phyloP scores from a whole-genome alignment of 1,284 basidiomycete genomes.

The Pisolithus thermaeus region DNA sequence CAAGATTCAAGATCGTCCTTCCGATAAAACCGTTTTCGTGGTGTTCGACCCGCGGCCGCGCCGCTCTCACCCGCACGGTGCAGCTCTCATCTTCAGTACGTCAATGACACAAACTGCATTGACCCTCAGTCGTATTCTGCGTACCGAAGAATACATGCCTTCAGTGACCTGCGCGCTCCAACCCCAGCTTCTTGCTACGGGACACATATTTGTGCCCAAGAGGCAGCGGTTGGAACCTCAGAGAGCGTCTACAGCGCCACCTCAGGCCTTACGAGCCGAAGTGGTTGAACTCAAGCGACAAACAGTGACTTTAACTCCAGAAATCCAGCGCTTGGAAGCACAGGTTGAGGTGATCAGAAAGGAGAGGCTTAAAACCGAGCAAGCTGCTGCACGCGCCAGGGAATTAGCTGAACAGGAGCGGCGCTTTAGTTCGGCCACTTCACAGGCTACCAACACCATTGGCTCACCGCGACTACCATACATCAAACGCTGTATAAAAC shows the following conservation, averaged over 20 bases:
- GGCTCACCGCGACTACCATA: neutral
- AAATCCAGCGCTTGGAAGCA: conserved; percentile 30
- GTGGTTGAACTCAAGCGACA: conserved; percentile 32
- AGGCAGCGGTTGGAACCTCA: conserved; percentile 15
- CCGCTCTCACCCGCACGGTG: conserved; percentile 46
- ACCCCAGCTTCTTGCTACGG: conserved; percentile 52
- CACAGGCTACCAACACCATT: neutral
- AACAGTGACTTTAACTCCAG: conserved; percentile 27
- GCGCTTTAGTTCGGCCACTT: neutral
- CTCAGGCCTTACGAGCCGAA: conserved; percentile 39
- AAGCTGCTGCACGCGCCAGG: neutral
- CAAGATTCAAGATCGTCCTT: conserved; percentile 34
- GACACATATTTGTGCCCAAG: conserved; percentile 43
- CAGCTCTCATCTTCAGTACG: conserved; percentile 46
- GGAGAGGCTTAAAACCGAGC: conserved; percentile 15
- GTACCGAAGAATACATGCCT: conserved; percentile 40
- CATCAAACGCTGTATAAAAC: neutral
- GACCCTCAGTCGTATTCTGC: conserved; percentile 45
- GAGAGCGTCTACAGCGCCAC: conserved; percentile 36
- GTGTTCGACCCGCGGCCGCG: conserved; percentile 64
- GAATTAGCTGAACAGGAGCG: neutral
- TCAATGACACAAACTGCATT: conserved; percentile 37
- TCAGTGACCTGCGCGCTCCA: conserved; percentile 47
- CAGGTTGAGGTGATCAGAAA: conserved; percentile 20
- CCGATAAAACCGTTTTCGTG: conserved; percentile 36